Percentiles rank a stretch among this genome's conserved stretches.
Conservation (phyloP, 2,329 filamentous ascomycete genomes). For the Coniella vitis region DNA sequence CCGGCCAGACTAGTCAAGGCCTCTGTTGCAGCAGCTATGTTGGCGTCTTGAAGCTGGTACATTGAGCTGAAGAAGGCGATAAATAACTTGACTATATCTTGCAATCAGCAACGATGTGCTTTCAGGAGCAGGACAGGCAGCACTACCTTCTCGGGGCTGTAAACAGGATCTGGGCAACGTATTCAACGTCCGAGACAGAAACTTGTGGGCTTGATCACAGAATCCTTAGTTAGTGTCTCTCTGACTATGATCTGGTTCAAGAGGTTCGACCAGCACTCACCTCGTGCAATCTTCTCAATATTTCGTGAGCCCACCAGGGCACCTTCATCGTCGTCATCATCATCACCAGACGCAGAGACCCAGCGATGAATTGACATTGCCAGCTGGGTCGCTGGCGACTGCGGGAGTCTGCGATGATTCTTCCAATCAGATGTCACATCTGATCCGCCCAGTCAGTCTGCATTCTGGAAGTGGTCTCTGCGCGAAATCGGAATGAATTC, state of each 20-base stretch:
- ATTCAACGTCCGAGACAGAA: slow-evolving; percentile 47
- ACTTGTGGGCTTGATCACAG: slow-evolving; percentile 44
- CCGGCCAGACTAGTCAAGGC: slow-evolving; percentile 7
- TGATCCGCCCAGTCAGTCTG: neutral
- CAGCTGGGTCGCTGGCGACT: slow-evolving; percentile 1
- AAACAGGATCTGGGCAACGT: slow-evolving; percentile 33
- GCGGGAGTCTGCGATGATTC: neutral
- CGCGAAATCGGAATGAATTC: neutral
- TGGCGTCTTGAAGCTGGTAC: slow-evolving; percentile 10
- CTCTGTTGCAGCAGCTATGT: slow-evolving; percentile 12
- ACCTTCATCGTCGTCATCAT: neutral
- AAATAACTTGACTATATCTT: slow-evolving; percentile 6
- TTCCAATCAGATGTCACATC: slow-evolving; percentile 2
- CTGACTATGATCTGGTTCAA: no score
- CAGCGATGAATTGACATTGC: slow-evolving; percentile 7
- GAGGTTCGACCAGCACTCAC: neutral
- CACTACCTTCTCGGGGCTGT: slow-evolving; percentile 1
- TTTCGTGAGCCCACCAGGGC: neutral
- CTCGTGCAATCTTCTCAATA: slow-evolving; percentile 5
- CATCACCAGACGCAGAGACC: neutral
- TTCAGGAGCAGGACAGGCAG: neutral
- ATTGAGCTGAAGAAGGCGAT: slow-evolving; percentile 10
- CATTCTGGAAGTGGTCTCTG: neutral
- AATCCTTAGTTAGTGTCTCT: no score
- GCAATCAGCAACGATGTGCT: neutral